These are phyloP conservation scores for Francoa sonchifolia DNA, from an alignment of 441 rosid genomes.

Conservation along the genomic window DNA sequence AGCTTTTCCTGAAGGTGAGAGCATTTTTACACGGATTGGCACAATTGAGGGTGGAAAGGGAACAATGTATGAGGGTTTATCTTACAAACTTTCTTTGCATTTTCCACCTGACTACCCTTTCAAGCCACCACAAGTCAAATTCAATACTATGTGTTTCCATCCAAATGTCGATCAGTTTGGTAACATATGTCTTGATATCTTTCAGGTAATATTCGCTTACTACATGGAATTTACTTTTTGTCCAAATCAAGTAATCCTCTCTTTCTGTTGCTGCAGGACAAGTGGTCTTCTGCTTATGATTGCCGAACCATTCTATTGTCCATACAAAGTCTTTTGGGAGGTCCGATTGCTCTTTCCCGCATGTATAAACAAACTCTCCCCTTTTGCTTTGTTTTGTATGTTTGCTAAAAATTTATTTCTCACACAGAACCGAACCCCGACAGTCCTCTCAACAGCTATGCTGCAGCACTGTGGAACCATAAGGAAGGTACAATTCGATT, in stretches of 20 bases:
- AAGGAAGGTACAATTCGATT: not conserved
- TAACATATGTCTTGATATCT: slow-evolving; percentile 62
- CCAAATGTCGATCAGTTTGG: slow-evolving; percentile 62
- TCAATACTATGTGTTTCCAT: slow-evolving; percentile 54
- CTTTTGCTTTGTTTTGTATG: not conserved
- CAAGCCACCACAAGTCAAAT: slow-evolving; percentile 60
- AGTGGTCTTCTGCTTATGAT: not conserved
- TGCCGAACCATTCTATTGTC: slow-evolving; percentile 1
- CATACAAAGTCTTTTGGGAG: slow-evolving; percentile 1
- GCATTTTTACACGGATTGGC: slow-evolving; percentile 50
- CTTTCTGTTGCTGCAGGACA: not conserved
- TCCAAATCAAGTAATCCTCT: not conserved
- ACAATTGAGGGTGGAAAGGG: slow-evolving; percentile 55
- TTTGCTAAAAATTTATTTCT: not conserved
- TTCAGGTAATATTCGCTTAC: slow-evolving; percentile 32
- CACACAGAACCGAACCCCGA: slow-evolving; percentile 11
- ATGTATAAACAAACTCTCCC: not conserved
- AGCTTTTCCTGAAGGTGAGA: slow-evolving; percentile 50
- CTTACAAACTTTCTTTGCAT: slow-evolving; percentile 40
- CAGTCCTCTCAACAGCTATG: slow-evolving; percentile 13
- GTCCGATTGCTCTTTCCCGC: not conserved
- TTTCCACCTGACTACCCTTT: slow-evolving; percentile 57
- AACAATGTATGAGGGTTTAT: slow-evolving; percentile 42
- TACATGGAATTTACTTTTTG: not conserved
- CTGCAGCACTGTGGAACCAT: slow-evolving; percentile 10